A percentile compares a stretch with the other conserved stretches of the same genome.
Evolutionary conservation across 495 filamentous ascomycete species (phyloP).

Genomic region (Aspergillus mulundensis): DNA sequence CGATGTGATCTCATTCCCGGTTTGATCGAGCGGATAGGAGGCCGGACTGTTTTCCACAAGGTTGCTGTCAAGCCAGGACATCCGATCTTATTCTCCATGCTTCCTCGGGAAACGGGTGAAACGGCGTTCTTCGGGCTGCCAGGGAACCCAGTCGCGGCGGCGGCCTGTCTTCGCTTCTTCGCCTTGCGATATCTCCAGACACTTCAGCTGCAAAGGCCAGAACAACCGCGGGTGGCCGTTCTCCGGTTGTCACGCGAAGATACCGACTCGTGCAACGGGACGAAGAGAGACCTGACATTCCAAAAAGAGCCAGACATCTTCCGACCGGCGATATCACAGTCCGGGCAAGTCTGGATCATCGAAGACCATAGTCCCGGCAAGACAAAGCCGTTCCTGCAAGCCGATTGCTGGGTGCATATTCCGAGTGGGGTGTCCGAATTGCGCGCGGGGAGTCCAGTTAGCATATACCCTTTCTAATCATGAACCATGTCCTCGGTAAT

Average conservation of each 20-base stretch:
- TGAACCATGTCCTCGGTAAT: not conserved
- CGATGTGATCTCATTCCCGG: constrained; percentile 15
- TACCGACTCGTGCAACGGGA: not conserved
- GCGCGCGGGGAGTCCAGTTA: not conserved
- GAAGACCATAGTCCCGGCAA: constrained; percentile 16
- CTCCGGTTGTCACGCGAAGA: not conserved
- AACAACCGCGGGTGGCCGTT: not conserved
- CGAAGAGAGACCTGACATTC: not conserved
- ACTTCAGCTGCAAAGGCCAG: not conserved
- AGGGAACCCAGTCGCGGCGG: constrained; percentile 16
- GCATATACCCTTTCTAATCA: constrained; percentile 1
- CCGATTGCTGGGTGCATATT: constrained; percentile 20
- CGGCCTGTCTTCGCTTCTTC: constrained; percentile 16
- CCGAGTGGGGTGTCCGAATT: constrained; percentile 1
- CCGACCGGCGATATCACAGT: constrained; percentile 3
- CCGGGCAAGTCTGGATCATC: not conserved
- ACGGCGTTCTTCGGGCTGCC: constrained; percentile 16
- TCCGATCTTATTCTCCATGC: constrained; percentile 13
- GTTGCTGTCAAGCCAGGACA: constrained; percentile 15
- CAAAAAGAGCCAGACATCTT: constrained; percentile 13
- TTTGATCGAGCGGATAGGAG: constrained; percentile 7
- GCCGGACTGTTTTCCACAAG: constrained; percentile 11
- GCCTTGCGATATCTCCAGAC: constrained; percentile 5
- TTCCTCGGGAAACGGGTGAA: not conserved
- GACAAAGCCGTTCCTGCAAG: constrained; percentile 15